Conservation (phyloP, 805 yeast genomes). For the Candida piceae region DNA sequence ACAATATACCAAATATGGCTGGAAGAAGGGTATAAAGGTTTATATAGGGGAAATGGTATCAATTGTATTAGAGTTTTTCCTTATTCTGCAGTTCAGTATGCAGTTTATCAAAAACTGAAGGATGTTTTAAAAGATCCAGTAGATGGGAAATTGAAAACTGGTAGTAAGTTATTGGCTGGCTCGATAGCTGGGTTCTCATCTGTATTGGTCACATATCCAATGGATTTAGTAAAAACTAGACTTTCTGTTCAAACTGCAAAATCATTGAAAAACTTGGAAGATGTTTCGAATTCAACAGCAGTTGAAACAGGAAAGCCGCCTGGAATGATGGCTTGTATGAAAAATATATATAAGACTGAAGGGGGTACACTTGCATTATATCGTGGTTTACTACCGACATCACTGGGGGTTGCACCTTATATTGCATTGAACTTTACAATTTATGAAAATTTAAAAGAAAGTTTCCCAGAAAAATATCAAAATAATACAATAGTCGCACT, state of each 20-base stretch:
- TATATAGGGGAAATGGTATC: conserved; percentile 85
- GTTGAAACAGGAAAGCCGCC: too few relatives aligned
- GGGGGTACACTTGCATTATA: conserved; percentile 80
- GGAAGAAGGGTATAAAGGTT: conserved; percentile 90
- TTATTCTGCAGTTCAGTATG: conserved; percentile 90
- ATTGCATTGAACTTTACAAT: conserved; percentile 90
- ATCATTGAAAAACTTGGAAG: conserved; percentile 40
- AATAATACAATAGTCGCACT: conserved; percentile 48
- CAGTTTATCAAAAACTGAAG: conserved; percentile 69
- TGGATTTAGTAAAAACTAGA: conserved; percentile 87
- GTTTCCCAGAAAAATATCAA: conserved; percentile 29
- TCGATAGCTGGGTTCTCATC: conserved; percentile 76
- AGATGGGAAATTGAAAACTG: conserved; percentile 39
- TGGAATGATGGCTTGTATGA: conserved; percentile 57
- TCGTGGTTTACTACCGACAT: conserved; percentile 86
- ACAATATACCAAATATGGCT: conserved; percentile 74
- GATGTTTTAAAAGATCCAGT: conserved; percentile 27
- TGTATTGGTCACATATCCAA: conserved; percentile 82
- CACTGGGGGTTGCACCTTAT: conserved; percentile 92
- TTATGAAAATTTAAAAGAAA: conserved; percentile 74
- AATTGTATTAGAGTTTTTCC: conserved; percentile 91
- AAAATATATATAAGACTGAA: conserved; percentile 61
- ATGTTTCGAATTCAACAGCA: too few relatives aligned
- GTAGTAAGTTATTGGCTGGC: conserved; percentile 69
- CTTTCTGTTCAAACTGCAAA: conserved; percentile 83